phyloP scores from a whole-genome alignment of 208 protist genomes.

The Leishmania guyanensis region DNA sequence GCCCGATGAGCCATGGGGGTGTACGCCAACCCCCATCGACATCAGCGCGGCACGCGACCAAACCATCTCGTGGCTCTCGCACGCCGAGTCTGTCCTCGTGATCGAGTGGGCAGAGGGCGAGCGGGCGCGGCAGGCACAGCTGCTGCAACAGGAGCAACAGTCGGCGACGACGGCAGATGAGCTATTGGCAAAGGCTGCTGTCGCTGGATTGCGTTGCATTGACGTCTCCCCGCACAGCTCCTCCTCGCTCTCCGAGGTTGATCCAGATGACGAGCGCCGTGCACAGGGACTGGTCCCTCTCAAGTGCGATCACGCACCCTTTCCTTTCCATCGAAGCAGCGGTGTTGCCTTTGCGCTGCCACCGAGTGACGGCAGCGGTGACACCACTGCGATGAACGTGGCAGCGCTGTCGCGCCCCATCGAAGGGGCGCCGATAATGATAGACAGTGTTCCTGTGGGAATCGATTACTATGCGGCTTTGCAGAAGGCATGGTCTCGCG shows the following conservation, averaged over 20 bases:
- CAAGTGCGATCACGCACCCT: conserved; percentile 28
- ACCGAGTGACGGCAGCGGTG: background rate
- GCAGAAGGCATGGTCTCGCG: conserved; percentile 31
- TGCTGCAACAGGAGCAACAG: background rate
- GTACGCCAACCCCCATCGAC: conserved; percentile 33
- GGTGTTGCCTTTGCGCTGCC: conserved; percentile 26
- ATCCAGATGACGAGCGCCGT: conserved; percentile 14
- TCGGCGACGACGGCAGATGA: background rate
- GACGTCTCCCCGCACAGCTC: conserved; percentile 1
- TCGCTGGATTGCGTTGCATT: conserved; percentile 3
- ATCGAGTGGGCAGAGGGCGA: conserved; percentile 21
- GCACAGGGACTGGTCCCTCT: conserved; percentile 28
- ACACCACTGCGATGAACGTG: background rate
- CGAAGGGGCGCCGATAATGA: background rate
- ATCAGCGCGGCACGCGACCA: conserved; percentile 32
- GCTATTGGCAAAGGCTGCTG: conserved; percentile 8
- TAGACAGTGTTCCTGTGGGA: conserved; percentile 20
- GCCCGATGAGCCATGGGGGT: conserved; percentile 29
- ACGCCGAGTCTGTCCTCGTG: conserved; percentile 28
- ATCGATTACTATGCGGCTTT: conserved; percentile 33
- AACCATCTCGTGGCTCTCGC: conserved; percentile 35
- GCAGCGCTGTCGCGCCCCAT: background rate
- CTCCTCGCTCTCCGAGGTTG: background rate
- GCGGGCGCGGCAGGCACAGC: conserved; percentile 9
- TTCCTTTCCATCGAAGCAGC: conserved; percentile 31